These are phyloP conservation scores for Fusarium verticillioides DNA, from an alignment of 2,329 filamentous ascomycete species.

Conservation along the genomic window DNA sequence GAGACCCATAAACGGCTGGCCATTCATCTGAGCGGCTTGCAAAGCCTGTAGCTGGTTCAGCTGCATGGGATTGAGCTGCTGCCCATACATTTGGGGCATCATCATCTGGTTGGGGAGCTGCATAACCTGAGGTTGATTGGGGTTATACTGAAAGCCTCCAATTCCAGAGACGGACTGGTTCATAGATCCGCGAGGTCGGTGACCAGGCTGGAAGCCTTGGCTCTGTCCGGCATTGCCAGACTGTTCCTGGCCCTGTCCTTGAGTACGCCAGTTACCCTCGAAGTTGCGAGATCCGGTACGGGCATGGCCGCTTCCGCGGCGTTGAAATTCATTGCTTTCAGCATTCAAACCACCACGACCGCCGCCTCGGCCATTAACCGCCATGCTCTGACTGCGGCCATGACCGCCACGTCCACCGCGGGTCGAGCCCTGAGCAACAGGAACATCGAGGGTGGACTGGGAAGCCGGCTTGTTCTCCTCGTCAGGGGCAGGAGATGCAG, in stretches of 20 bases:
- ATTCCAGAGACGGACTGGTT: constrained; percentile 86
- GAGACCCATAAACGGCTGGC: constrained; percentile 76
- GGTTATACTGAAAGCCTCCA: constrained; percentile 85
- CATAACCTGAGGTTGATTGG: constrained; percentile 85
- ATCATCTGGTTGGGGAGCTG: constrained; percentile 89
- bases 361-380: constrained; percentile 77
- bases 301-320: constrained; percentile 83
- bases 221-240: constrained; percentile 61
- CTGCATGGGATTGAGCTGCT: constrained; percentile 88
- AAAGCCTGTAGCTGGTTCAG: constrained; percentile 91
- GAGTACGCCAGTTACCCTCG: constrained; percentile 97
- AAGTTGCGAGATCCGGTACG: constrained; percentile 92
- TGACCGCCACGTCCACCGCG: constrained; percentile 70
- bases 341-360: constrained; percentile 73
- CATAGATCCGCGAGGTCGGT: constrained; percentile 86
- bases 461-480: constrained; percentile 56
- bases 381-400: constrained; percentile 92
- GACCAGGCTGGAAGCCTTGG: constrained; percentile 88
- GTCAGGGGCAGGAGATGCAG: constrained; percentile 70
- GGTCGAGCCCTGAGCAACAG: constrained; percentile 56
- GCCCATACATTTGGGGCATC: constrained; percentile 86
- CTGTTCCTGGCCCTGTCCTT: constrained; percentile 71
- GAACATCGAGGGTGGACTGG: constrained; percentile 48
- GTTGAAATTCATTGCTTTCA: constrained; percentile 71
- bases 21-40: constrained; percentile 86